These are phyloP conservation scores for Neurospora sp. DNA, from an alignment of 495 filamentous ascomycete species.

Conservation along the genomic window DNA sequence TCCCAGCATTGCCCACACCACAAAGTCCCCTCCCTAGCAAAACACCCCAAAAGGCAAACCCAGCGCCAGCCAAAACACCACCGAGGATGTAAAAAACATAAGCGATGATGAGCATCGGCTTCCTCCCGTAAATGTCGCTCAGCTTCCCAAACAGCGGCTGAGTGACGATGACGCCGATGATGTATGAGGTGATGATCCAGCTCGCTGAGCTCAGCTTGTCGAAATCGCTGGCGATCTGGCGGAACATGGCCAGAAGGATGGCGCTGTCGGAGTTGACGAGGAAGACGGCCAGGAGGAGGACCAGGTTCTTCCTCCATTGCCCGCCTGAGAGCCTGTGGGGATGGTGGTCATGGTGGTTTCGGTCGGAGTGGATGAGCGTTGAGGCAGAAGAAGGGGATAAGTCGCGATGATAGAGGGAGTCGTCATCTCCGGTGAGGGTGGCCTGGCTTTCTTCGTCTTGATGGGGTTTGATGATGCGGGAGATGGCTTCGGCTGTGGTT, in stretches of 20 bases:
- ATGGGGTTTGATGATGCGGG: not conserved
- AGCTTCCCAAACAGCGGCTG: slow-evolving; percentile 11
- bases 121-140: slow-evolving; percentile 12
- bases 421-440: not conserved
- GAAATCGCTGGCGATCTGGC: slow-evolving; percentile 11
- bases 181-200: slow-evolving; percentile 11
- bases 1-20: slow-evolving; percentile 10
- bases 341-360: not conserved
- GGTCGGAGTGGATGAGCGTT: not conserved
- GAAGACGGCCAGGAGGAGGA: slow-evolving; percentile 10
- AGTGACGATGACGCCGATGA: slow-evolving; percentile 6
- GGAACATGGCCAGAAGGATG: slow-evolving; percentile 12
- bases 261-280: slow-evolving; percentile 14
- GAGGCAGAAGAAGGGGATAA: not conserved
- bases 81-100: slow-evolving; percentile 3
- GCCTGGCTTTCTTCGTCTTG: not conserved
- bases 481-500: not conserved
- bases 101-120: slow-evolving; percentile 8
- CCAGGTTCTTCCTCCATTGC: slow-evolving; percentile 9
- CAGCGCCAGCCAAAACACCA: slow-evolving; percentile 1
- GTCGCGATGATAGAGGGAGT: not conserved
- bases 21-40: slow-evolving; percentile 5
- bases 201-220: slow-evolving; percentile 8
- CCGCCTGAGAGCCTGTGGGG: not conserved
- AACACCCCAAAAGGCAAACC: slow-evolving; percentile 6